Percentiles rank a stretch among this genome's conserved stretches.
phyloP scores from a whole-genome alignment of 495 filamentous ascomycete genomes.

The Xylaria castorea region DNA sequence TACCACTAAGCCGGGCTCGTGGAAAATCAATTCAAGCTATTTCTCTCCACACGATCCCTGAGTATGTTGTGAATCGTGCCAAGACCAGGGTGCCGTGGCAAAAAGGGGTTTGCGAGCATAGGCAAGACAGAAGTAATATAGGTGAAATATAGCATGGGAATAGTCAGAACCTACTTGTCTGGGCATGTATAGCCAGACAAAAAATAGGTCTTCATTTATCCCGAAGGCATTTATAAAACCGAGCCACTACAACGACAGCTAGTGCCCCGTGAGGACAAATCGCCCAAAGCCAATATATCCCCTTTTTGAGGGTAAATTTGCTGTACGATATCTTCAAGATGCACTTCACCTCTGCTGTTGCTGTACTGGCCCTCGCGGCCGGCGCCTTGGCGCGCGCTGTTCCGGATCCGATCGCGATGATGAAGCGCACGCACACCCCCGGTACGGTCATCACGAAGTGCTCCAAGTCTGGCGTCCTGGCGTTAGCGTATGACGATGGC shows the following conservation, averaged over 20 bases:
- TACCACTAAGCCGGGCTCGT: conserved; percentile 1
- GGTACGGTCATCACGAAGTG: conserved; percentile 53
- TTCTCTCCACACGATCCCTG: not conserved
- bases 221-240: not conserved
- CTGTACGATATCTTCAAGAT: conserved; percentile 32
- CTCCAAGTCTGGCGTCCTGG: conserved; percentile 49
- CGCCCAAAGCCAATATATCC: not conserved
- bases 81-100: not conserved
- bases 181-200: not conserved
- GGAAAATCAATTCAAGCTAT: not conserved
- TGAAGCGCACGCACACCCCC: conserved; percentile 46
- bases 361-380: conserved; percentile 40
- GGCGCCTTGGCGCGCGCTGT: conserved; percentile 42
- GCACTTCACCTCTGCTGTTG: conserved; percentile 38
- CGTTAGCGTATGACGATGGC: conserved; percentile 75
- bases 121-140: conserved; percentile 6
- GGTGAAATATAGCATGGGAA: conserved; percentile 1
- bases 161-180: not conserved
- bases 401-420: conserved; percentile 42
- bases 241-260: not conserved
- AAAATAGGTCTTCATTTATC: not conserved
- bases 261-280: not conserved
- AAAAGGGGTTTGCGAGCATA: conserved; percentile 3
- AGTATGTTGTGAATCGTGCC: not conserved
- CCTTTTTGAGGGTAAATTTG: not conserved